These are phyloP conservation scores for Elongisporangium prolatum DNA, from an alignment of 352 stramenopile genomes.

Conservation along the genomic window DNA sequence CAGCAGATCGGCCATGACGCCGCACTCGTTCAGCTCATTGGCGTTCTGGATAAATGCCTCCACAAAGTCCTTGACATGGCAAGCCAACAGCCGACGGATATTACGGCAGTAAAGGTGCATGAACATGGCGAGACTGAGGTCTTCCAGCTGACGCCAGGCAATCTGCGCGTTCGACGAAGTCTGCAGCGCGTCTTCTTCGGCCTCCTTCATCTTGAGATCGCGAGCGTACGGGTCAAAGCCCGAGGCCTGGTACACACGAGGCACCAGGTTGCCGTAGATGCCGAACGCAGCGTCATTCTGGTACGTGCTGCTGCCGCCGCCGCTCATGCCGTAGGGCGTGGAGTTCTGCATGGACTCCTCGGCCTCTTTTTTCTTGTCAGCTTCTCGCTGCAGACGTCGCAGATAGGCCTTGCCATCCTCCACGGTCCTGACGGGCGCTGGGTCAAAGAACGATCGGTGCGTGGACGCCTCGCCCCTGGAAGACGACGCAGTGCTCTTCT, in stretches of 20 bases:
- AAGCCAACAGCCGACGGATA: conserved; percentile 72
- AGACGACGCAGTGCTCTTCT: conserved; percentile 24
- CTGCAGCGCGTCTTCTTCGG: conserved; percentile 70
- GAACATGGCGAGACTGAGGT: conserved; percentile 77
- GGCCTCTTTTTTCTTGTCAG: conserved; percentile 42
- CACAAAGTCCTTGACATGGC: conserved; percentile 82
- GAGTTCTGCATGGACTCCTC: conserved; percentile 44
- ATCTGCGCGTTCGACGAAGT: conserved; percentile 69
- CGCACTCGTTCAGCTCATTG: conserved; percentile 72
- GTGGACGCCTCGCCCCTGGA: conserved; percentile 1
- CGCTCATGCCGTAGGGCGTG: conserved; percentile 36
- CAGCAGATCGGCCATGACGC: conserved; percentile 75
- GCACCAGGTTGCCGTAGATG: conserved; percentile 70
- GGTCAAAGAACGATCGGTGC: conserved; percentile 75
- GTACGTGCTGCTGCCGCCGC: conserved; percentile 21
- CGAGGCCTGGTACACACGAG: conserved; percentile 78
- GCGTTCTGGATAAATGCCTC: conserved; percentile 79
- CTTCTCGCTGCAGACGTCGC: conserved; percentile 45
- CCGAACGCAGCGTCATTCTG: conserved; percentile 47
- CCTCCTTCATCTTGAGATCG: conserved; percentile 46
- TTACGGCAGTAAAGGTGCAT: conserved; percentile 86
- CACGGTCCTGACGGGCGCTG: conserved; percentile 50
- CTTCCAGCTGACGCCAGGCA: conserved; percentile 73
- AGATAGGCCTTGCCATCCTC: conserved; percentile 74
- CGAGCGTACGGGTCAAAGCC: conserved; percentile 70